Evolutionary conservation across 306 rosid genomes (phyloP), one percentile per base, ranked within the genome.

Genomic region (Carpinus viminea): DNA sequence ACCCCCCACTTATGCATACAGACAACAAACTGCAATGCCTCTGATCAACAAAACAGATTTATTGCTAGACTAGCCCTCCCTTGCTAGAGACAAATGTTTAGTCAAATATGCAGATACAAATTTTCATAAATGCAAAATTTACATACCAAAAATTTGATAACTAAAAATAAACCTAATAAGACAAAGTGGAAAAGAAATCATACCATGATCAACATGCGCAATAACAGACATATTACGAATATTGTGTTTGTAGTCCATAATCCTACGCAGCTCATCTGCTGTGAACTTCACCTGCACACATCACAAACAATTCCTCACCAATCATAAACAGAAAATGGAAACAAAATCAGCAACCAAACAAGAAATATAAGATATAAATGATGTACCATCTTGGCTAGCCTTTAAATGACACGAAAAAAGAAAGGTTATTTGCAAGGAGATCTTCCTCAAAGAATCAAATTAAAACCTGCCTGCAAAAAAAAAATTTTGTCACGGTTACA

Each of bases 221-320:
- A 93, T 95, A 54, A 95, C 97, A 62, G 98, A 92, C 98, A 95
- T 93, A 11, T 95, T 95, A 89, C 99, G 93, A 31, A 95, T 95
- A 70, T 95, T 93, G 50, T 95, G 89, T 51, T 95, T 95, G 10
- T 1, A 76, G 89, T 95, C 98, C 98, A 95, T 95, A 76, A 95
- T 95, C 20, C 93, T 89, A 12, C 92, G 92, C 7, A 93, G 88
- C 92, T 89, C 96, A 12, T 95, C 99, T 2, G 95, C 97, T 21
- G 97, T 95, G 51, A 95, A 95, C 96, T 93, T 95, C 96, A 91
- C 98, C 98, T 95, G 98, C 45, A 85, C 26, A 78, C 0, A 72
- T 48, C 46, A 16, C 76, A 8, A 72, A 45, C 3, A 66, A 20
- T 18, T 12, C 47, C 4, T 83, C 3, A 15, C 81, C 46, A 86